Base-by-base conservation (phyloP, 345 rosid species). In the Cardiospermum halicacabum region DNA sequence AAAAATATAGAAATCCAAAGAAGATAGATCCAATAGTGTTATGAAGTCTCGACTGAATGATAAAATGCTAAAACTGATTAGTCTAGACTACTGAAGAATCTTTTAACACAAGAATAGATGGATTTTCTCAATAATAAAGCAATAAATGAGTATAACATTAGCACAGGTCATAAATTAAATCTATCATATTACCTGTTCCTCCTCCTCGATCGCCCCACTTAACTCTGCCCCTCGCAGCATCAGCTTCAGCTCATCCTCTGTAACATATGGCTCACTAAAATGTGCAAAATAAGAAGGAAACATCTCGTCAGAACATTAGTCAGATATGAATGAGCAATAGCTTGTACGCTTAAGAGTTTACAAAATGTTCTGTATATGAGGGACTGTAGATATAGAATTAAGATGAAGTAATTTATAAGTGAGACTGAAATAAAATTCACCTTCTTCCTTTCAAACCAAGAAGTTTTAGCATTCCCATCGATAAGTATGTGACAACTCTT, bases 191-290 rank as follows among this genome's bases (percentile, higher is more conserved):
- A 89, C 97, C 91, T 94, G 99, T 68, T 94, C 99, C 74, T 94
- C 99, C 84, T 91, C 99, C 78, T 94, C 99, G 66, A 94, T 94
- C n/a, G 97, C 97, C 4, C 99, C 99, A 69, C 99, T 94, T 63
- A 94, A 50, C 75, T 91, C 97, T 69, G 96, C 99, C 43, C 99
- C 99, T 27, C 96, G 81, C 77, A 94, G 67, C 99, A 94, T 91
- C 79, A 94, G 72, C 80, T 94, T 91, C 72, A 94, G 59, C 80
- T 94, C 97, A 69, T 94, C 99, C 74, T 91, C 97, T 69, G 97
- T 91, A 66, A 94, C 99, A 75, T 87, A 91, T 42, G 96, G 97
- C 73, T 94, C 97, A 16, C 96, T 94, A 64, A 66, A 64, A 59
- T 59, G 18, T 18, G 24, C 48, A 42, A 40, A 25, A 53, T 37